Percentiles rank a stretch among this genome's conserved stretches.
Conservation (phyloP, 768 basidiomycete genomes). For the Nidularia sp. region DNA sequence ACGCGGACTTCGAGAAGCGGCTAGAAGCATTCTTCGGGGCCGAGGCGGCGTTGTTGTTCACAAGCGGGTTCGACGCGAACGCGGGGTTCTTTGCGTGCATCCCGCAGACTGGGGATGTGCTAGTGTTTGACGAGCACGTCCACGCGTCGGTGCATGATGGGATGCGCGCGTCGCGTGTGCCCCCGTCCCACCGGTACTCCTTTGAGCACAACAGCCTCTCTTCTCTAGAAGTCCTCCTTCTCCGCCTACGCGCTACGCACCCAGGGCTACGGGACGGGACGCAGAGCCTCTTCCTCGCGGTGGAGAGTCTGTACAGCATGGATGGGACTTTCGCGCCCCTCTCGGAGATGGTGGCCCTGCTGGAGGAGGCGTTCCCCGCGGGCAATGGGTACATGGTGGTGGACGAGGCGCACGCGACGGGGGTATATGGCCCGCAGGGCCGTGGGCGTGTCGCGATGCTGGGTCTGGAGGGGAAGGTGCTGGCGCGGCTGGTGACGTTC, state of each 20-base stretch:
- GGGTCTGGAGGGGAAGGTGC: constrained; percentile 67
- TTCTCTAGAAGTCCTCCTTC: constrained; percentile 43
- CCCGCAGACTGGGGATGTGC: constrained; percentile 71
- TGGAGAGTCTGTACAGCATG: constrained; percentile 94
- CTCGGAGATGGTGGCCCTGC: constrained; percentile 51
- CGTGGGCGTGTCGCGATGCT: constrained; percentile 68
- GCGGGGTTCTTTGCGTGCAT: constrained; percentile 79
- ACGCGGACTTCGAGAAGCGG: constrained; percentile 68
- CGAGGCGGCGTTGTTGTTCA: constrained; percentile 75
- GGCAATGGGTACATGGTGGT: constrained; percentile 74
- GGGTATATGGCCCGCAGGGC: constrained; percentile 79
- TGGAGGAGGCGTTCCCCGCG: constrained; percentile 58
- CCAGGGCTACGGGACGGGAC: constrained; percentile 31
- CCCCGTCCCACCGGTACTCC: constrained; percentile 25
- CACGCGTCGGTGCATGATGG: constrained; percentile 94
- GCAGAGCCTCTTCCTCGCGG: constrained; percentile 67
- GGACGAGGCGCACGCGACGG: constrained; percentile 94
- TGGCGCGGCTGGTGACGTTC: constrained; percentile 85
- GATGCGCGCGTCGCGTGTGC: constrained; percentile 60
- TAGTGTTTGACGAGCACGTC: constrained; percentile 83
- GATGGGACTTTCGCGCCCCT: constrained; percentile 90
- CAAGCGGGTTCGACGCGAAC: constrained; percentile 93
- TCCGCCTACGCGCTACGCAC: constrained; percentile 30
- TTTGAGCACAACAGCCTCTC: constrained; percentile 74
- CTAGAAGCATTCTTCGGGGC: constrained; percentile 60